Conservation (phyloP, 2,329 filamentous ascomycete genomes). For the Sclerotinia glacialis region DNA sequence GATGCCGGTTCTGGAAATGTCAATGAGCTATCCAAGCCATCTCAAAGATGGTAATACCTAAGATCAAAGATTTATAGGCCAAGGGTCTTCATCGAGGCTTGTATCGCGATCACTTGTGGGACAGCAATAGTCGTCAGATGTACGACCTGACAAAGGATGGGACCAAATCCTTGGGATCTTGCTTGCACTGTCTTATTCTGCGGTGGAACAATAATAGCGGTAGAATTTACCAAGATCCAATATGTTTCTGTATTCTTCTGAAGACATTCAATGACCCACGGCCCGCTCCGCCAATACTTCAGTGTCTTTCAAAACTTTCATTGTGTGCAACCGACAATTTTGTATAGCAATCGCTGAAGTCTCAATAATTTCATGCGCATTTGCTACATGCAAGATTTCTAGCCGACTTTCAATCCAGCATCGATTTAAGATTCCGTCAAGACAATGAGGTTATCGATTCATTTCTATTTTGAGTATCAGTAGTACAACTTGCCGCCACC, state of each 20-base stretch:
- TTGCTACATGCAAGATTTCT: not conserved
- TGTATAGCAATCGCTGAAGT: not conserved
- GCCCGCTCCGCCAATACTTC: constrained; percentile 4
- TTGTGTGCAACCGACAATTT: constrained; percentile 13
- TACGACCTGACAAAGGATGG: constrained; percentile 18
- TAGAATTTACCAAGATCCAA: not conserved
- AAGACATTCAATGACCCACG: constrained; percentile 8
- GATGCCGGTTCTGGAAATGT: constrained; percentile 10
- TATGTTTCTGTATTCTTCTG: not conserved
- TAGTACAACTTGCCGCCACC: constrained; percentile 9
- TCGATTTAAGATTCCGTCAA: not conserved
- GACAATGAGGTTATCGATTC: not conserved
- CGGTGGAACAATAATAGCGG: constrained; percentile 7
- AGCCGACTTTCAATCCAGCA: not conserved
- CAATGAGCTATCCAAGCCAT: constrained; percentile 3
- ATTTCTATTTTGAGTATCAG: not conserved
- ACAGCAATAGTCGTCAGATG: constrained; percentile 20
- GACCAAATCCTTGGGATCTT: constrained; percentile 21
- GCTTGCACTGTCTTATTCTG: constrained; percentile 4
- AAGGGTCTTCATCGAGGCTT: constrained; percentile 1
- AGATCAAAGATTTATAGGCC: constrained; percentile 8
- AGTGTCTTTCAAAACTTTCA: constrained; percentile 15
- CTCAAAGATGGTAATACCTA: constrained; percentile 8
- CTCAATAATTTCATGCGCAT: constrained; percentile 11
- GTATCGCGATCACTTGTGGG: constrained; percentile 16